Evolutionary conservation across 2,329 filamentous ascomycete genomes (phyloP).

Genomic region (Trichoderma citrinoviride): DNA sequence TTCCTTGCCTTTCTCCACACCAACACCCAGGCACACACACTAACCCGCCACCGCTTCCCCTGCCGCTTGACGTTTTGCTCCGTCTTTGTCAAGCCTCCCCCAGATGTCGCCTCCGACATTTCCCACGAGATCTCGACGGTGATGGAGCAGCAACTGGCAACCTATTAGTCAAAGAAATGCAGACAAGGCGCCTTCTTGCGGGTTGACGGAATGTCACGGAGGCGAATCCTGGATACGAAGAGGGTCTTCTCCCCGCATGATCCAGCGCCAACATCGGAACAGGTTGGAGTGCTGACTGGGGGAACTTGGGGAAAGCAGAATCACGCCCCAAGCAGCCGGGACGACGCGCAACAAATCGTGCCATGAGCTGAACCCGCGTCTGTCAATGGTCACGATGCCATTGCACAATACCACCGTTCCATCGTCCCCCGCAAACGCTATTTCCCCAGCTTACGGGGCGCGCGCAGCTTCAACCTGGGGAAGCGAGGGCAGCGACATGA

Average conservation of each 20-base stretch:
- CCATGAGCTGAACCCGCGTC: background rate
- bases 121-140: conserved; percentile 11
- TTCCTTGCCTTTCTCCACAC: conserved; percentile 15
- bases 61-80: conserved; percentile 2
- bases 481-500: background rate
- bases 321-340: background rate
- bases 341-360: background rate
- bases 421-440: conserved; percentile 11
- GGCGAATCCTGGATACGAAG: background rate
- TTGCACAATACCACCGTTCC: conserved; percentile 5
- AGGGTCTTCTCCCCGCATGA: conserved; percentile 4
- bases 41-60: conserved; percentile 4
- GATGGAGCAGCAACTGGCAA: conserved; percentile 1
- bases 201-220: background rate
- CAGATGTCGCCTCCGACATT: conserved; percentile 10
- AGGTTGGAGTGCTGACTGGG: conserved; percentile 3
- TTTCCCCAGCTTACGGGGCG: conserved; percentile 9
- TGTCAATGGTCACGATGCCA: background rate
- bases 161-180: background rate
- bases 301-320: background rate
- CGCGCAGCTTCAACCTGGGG: background rate
- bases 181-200: background rate
- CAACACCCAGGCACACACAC: background rate
- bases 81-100: background rate
- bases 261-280: conserved; percentile 12